A percentile compares a stretch with the other conserved stretches of the same genome.
These are phyloP conservation scores for Fusarium ramigenum DNA, from an alignment of 2,329 filamentous ascomycete genomes.

Conservation along the genomic window DNA sequence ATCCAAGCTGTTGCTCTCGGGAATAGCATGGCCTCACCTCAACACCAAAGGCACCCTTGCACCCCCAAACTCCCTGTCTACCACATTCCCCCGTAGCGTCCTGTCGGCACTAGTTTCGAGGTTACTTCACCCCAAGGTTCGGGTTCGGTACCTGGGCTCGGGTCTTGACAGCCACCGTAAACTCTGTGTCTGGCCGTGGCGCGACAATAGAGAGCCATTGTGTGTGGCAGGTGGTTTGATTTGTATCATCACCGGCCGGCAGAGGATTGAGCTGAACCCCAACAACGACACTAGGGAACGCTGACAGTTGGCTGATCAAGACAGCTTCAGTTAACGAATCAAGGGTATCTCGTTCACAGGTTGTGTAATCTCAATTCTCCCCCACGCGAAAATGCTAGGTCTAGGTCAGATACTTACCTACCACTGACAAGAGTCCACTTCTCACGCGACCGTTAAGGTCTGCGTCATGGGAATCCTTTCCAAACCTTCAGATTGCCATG, in stretches of 20 bases:
- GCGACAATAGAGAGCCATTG: background rate
- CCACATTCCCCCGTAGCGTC: slow-evolving; percentile 33
- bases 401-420: slow-evolving; percentile 4
- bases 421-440: background rate
- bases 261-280: background rate
- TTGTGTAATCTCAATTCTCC: background rate
- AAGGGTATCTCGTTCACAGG: slow-evolving; percentile 26
- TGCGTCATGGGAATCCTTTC: background rate
- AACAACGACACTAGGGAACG: background rate
- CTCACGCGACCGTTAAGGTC: slow-evolving; percentile 10
- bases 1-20: background rate
- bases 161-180: background rate
- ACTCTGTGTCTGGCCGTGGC: background rate
- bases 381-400: background rate
- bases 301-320: background rate
- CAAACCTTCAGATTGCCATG: background rate
- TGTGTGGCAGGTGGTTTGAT: background rate
- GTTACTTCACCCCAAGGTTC: slow-evolving; percentile 7
- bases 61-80: slow-evolving; percentile 34
- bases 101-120: slow-evolving; percentile 18
- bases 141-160: slow-evolving; percentile 34
- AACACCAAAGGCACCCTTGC: slow-evolving; percentile 30
- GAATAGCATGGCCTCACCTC: slow-evolving; percentile 10
- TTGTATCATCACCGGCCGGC: slow-evolving; percentile 18
- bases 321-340: slow-evolving; percentile 19